Conservation (phyloP, 495 filamentous ascomycete species). For the Durotheca rogersii region DNA sequence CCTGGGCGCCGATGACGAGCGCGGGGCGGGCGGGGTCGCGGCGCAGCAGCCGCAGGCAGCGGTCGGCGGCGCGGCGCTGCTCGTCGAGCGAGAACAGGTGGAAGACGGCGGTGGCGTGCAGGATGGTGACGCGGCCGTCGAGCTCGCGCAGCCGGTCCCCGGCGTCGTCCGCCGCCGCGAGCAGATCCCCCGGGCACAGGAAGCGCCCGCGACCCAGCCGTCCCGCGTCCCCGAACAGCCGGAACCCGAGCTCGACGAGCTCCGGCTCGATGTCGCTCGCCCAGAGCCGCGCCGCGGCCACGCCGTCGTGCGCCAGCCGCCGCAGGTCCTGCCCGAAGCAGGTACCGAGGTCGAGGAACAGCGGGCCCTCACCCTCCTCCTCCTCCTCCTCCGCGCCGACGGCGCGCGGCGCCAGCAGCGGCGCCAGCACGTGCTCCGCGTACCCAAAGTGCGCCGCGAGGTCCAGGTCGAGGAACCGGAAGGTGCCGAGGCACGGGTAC, state of each 20-base stretch:
- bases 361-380: slow-evolving; percentile 3
- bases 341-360: slow-evolving; percentile 53
- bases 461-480: slow-evolving; percentile 43
- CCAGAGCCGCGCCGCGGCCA: slow-evolving; percentile 40
- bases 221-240: slow-evolving; percentile 37
- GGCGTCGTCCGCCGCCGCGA: slow-evolving; percentile 7
- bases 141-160: slow-evolving; percentile 19
- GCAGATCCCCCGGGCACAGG: slow-evolving; percentile 26
- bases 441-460: slow-evolving; percentile 27
- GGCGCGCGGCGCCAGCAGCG: slow-evolving; percentile 19
- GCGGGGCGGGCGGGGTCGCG: slow-evolving; percentile 25
- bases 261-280: slow-evolving; percentile 51
- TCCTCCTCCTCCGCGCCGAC: background rate
- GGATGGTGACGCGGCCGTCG: slow-evolving; percentile 26
- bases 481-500: slow-evolving; percentile 47
- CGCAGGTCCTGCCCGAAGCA: slow-evolving; percentile 56
- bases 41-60: slow-evolving; percentile 33
- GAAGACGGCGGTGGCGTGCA: slow-evolving; percentile 28
- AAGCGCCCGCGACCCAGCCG: slow-evolving; percentile 48
- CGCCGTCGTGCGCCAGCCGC: slow-evolving; percentile 49
- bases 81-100: slow-evolving; percentile 31
- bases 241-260: slow-evolving; percentile 55
- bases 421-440: slow-evolving; percentile 30
- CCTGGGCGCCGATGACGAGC: slow-evolving; percentile 31
- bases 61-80: slow-evolving; percentile 20